These are phyloP conservation scores for Emericellopsis atlantica DNA, from an alignment of 2,329 filamentous ascomycete genomes.

Conservation along the genomic window DNA sequence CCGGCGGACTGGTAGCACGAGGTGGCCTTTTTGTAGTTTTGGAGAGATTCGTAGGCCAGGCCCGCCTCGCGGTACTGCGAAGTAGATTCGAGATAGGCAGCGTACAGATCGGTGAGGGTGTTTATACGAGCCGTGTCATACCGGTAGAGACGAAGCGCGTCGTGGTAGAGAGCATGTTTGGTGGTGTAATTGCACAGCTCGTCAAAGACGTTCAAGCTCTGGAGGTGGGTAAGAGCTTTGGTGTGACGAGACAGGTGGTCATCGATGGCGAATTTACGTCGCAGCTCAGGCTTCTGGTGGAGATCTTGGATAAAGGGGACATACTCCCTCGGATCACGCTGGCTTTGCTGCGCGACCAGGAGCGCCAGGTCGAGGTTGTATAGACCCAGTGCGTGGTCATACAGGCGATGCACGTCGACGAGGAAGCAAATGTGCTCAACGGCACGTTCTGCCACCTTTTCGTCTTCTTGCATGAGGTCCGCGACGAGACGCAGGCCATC, in stretches of 20 bases:
- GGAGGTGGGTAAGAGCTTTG: constrained; percentile 70
- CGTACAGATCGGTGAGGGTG: constrained; percentile 66
- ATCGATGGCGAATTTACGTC: constrained; percentile 75
- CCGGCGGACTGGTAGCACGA: constrained; percentile 75
- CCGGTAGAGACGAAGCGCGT: constrained; percentile 69
- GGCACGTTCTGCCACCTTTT: constrained; percentile 69
- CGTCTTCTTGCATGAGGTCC: constrained; percentile 54
- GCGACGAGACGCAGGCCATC: constrained; percentile 73
- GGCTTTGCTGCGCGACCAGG: constrained; percentile 86
- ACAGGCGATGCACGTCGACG: constrained; percentile 82
- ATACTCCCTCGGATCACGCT: constrained; percentile 91
- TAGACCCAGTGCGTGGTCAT: constrained; percentile 78
- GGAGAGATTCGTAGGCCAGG: constrained; percentile 78
- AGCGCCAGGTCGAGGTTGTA: constrained; percentile 87
- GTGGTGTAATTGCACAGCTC: constrained; percentile 67
- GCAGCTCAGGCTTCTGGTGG: constrained; percentile 57
- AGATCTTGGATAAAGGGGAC: constrained; percentile 86
- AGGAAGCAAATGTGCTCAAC: constrained; percentile 97
- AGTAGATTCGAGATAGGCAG: constrained; percentile 58
- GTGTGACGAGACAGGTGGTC: constrained; percentile 65
- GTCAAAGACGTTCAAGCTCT: constrained; percentile 59
- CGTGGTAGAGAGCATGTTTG: constrained; percentile 68
- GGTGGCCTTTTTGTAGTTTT: constrained; percentile 61
- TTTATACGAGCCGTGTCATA: constrained; percentile 60
- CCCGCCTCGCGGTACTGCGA: constrained; percentile 80